A percentile compares a stretch with the other conserved stretches of the same genome.
Evolutionary conservation across 1,139 yeast genomes (phyloP).

Genomic region (Debaryomyces sp.): DNA sequence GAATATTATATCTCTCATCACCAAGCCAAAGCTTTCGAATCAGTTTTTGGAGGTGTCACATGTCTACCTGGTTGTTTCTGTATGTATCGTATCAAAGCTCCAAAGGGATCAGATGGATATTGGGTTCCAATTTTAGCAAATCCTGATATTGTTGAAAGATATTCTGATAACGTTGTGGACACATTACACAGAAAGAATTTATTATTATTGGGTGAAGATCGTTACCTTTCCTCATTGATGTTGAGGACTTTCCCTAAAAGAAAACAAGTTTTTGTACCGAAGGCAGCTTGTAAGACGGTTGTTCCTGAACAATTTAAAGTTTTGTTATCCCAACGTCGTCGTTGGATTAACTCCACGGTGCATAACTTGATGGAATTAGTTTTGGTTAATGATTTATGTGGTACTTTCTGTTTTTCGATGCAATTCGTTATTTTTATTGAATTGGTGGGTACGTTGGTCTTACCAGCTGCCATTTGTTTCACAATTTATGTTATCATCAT

Average conservation of each 20-base stretch:
- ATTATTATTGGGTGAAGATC: conserved; percentile 89
- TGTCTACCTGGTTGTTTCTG: conserved; percentile 98
- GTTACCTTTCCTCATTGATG: conserved; percentile 87
- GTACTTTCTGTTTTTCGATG: conserved; percentile 97
- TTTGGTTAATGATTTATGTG: conserved; percentile 88
- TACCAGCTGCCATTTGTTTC: conserved; percentile 90
- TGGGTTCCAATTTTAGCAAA: conserved; percentile 97
- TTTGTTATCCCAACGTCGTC: conserved; percentile 89
- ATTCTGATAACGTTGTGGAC: conserved; percentile 84
- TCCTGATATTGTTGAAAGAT: conserved; percentile 95
- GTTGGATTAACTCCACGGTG: conserved; percentile 98
- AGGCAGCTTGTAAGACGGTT: conserved; percentile 93
- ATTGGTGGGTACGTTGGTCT: conserved; percentile 84
- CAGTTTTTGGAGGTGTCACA: conserved; percentile 95
- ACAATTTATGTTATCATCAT: conserved; percentile 79
- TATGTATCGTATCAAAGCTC: conserved; percentile 92
- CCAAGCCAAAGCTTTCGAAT: conserved; percentile 94
- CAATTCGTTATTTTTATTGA: conserved; percentile 90
- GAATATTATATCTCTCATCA: conserved; percentile 96
- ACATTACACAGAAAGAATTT: conserved; percentile 90
- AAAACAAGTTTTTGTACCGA: conserved; percentile 89
- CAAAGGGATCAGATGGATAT: conserved; percentile 85
- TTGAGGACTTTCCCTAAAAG: conserved; percentile 90
- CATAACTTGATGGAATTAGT: conserved; percentile 93
- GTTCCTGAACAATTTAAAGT: conserved; percentile 86